Percentiles rank a stretch among this genome's conserved stretches.
Conservation (phyloP, 2,329 filamentous ascomycete species). For the Tolypocladium nubicola region DNA sequence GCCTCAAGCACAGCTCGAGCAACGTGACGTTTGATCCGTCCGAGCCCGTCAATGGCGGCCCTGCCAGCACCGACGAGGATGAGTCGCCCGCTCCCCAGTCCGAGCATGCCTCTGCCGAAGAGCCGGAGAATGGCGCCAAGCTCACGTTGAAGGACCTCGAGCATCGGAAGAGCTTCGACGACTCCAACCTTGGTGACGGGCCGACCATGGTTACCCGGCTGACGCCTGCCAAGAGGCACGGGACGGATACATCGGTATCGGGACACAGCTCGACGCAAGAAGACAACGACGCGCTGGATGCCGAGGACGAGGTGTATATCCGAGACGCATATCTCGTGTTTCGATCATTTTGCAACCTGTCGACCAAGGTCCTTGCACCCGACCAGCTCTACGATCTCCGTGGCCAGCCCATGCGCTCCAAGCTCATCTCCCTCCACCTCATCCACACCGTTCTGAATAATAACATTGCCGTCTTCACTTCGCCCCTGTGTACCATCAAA, state of each 20-base stretch:
- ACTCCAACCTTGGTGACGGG: constrained; percentile 55
- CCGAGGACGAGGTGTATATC: constrained; percentile 91
- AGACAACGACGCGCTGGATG: constrained; percentile 48
- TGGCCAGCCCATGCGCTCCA: constrained; percentile 94
- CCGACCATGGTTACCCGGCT: constrained; percentile 57
- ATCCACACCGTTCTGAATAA: constrained; percentile 95
- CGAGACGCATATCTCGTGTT: constrained; percentile 96
- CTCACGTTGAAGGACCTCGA: constrained; percentile 58
- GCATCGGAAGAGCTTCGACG: constrained; percentile 57
- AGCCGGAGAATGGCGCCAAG: constrained; percentile 34
- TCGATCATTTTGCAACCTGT: constrained; percentile 93
- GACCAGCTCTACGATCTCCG: constrained; percentile 90
- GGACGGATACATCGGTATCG: constrained; percentile 33
- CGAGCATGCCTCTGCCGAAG: constrained; percentile 16
- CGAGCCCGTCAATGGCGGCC: constrained; percentile 23
- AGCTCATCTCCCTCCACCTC: constrained; percentile 87
- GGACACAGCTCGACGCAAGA: constrained; percentile 45
- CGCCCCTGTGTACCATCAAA: constrained; percentile 82
- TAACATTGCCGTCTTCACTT: constrained; percentile 82
- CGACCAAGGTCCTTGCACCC: constrained; percentile 78
- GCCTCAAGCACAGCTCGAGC: constrained; percentile 41
- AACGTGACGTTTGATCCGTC: constrained; percentile 39
- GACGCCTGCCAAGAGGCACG: constrained; percentile 32
- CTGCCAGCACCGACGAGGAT: constrained; percentile 26
- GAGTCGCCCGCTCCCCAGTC: constrained; percentile 22